Conservation (phyloP, 2,329 filamentous ascomycete species). For the Neocatenulostroma microsporum region DNA sequence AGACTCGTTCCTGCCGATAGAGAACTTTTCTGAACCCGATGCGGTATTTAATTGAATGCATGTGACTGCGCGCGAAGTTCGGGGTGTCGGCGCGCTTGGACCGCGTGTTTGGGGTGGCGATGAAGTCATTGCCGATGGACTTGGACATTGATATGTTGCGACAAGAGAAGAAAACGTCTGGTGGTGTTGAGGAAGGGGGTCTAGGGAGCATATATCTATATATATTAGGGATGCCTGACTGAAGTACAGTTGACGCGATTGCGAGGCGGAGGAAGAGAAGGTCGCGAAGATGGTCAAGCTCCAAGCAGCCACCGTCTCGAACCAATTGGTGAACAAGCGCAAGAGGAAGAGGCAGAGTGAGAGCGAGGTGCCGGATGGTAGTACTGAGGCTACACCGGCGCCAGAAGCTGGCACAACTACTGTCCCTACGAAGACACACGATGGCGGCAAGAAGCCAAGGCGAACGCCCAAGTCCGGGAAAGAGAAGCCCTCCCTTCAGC, state of each 20-base stretch:
- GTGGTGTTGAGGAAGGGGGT: no score
- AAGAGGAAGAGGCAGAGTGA: constrained; percentile 35
- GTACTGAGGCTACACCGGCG: background rate
- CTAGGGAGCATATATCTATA: no score
- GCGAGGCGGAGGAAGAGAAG: no score
- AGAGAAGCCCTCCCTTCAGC: constrained; percentile 33
- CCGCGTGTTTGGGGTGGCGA: constrained; percentile 4
- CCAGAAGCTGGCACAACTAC: constrained; percentile 26
- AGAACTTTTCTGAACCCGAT: no score
- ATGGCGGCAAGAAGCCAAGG: constrained; percentile 48
- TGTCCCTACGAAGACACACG: constrained; percentile 49
- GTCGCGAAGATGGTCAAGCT: constrained; percentile 45
- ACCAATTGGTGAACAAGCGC: constrained; percentile 35
- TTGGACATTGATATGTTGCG: no score
- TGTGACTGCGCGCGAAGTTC: constrained; percentile 9
- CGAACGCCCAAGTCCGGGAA: constrained; percentile 34
- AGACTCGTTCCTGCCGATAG: no score
- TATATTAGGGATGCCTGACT: no score
- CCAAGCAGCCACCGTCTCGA: constrained; percentile 43
- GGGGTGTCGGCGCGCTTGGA: constrained; percentile 3
- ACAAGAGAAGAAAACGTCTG: no score
- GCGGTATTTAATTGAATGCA: constrained; percentile 8
- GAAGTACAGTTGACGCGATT: no score
- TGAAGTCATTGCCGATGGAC: constrained; percentile 9
- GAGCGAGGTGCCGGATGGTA: background rate